These are phyloP conservation scores for Leccinum broughii DNA, from an alignment of 768 basidiomycete species.

Conservation along the genomic window DNA sequence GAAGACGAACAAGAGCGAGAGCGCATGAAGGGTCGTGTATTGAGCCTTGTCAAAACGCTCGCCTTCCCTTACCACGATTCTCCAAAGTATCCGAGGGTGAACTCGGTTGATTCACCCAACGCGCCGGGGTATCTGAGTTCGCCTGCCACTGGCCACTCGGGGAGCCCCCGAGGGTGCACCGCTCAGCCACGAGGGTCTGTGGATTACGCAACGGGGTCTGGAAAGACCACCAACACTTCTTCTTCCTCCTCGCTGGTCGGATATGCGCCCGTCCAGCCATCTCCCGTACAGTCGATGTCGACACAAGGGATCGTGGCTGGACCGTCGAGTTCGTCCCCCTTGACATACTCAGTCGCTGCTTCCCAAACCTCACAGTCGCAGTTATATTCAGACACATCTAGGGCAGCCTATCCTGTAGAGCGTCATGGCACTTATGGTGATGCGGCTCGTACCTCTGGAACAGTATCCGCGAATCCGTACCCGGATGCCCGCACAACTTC, in stretches of 20 bases:
- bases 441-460: conserved; percentile 17
- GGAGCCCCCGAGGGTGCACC: conserved; percentile 46
- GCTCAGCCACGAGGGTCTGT: conserved; percentile 27
- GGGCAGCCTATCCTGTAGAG: conserved; percentile 22
- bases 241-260: conserved; percentile 30
- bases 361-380: conserved; percentile 27
- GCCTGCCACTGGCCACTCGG: conserved; percentile 57
- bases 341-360: conserved; percentile 23
- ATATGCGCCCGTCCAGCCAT: conserved; percentile 21
- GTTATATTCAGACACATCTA: conserved; percentile 27
- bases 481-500: conserved; percentile 24
- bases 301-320: conserved; percentile 19
- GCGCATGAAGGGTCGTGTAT: conserved; percentile 58
- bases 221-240: conserved; percentile 18
- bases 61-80: conserved; percentile 82
- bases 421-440: conserved; percentile 26
- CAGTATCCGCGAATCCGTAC: conserved; percentile 30
- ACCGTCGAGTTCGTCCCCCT: conserved; percentile 25
- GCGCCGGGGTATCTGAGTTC: conserved; percentile 48
- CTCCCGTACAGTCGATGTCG: conserved; percentile 27
- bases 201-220: conserved; percentile 25
- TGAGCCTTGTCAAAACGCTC: conserved; percentile 69
- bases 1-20: conserved; percentile 52
- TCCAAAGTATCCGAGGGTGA: conserved; percentile 50
- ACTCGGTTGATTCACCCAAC: conserved; percentile 48